Evolutionary conservation across 176 grass and related monocot genomes (phyloP), one percentile per base, ranked within the genome.

Genomic region (maize (Zea mays)): DNA sequence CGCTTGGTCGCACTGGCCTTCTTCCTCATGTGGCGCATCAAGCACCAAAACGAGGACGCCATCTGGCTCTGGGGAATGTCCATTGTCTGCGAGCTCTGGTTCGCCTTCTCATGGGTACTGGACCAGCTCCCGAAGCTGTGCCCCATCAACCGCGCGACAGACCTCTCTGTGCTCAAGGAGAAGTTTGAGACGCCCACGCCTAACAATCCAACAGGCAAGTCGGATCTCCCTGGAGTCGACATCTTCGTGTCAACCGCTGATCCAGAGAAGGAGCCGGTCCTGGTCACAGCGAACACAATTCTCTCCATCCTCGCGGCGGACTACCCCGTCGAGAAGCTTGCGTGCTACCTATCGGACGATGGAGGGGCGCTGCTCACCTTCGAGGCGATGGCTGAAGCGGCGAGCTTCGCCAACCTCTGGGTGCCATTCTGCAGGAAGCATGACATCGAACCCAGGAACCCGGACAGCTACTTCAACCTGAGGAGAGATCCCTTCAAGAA

Each of bases 381-480:
- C 1, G 96, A 98, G 62, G 96, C 96, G 8, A 98, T 98, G 96
- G 96, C 96, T 39, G 96, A 98, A 82, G 96, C 96, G 4, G 96
- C 96, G 2, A 98, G 92, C 78, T 98, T 98, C 40, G 96, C 96
- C 17, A 73, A 92, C 46, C 38, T 92, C 7, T 98, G 96, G 96
- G 90, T 98, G 51, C 96, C 96, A 48, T 98, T 98, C 83, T 98
- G 96, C 87, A 85, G 92, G 76, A 98, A 98, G 77, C 96, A 98
- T 73, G 80, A 75, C 4, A 98, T 98, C 58, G 96, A 98, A 77
- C 96, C 96, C 21, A 84, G 96, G 83, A 98, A 98, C 64, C 96
- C 96, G 8, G 96, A 98, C 77, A 98, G 92, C 75, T 98, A 98
- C 77, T 98, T 98, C 80, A 90, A 60, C 75, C 75, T 86, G 47